Conservation (phyloP, 148 eudicot genomes). For the Persicaria tinctoria region DNA sequence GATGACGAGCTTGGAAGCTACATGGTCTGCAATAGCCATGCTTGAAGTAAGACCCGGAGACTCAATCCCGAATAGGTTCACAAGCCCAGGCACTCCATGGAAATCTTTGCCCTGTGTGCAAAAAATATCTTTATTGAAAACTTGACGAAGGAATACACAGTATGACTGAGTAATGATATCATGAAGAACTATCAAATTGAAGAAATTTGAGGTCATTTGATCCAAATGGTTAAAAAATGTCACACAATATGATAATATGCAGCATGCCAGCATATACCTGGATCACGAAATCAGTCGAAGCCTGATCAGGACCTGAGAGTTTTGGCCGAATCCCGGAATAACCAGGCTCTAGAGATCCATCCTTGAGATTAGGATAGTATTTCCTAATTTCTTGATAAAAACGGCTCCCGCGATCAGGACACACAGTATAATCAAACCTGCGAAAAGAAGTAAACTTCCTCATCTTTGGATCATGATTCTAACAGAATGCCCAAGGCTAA, state of each 20-base stretch:
- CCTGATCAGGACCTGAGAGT: slow-evolving; percentile 63
- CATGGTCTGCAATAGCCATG: slow-evolving; percentile 71
- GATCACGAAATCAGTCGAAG: slow-evolving; percentile 63
- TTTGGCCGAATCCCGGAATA: slow-evolving; percentile 90
- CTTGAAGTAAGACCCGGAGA: slow-evolving; percentile 93
- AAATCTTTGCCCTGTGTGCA: slow-evolving; percentile 51
- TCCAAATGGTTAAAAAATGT: not conserved
- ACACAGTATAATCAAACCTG: slow-evolving; percentile 83
- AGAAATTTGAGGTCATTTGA: not conserved
- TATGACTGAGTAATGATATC: not conserved
- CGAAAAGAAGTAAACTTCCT: slow-evolving; percentile 7
- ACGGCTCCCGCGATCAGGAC: slow-evolving; percentile 38
- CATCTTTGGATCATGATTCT: not conserved
- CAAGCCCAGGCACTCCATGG: slow-evolving; percentile 70
- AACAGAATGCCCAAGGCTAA: not conserved
- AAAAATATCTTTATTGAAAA: not conserved
- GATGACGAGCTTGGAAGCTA: slow-evolving; percentile 33
- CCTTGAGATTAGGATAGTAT: slow-evolving; percentile 70
- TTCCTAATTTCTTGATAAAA: slow-evolving; percentile 77
- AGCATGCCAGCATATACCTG: slow-evolving; percentile 39
- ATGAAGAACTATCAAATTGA: not conserved
- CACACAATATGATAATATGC: not conserved
- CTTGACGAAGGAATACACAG: not conserved
- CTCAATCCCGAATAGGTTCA: slow-evolving; percentile 83
- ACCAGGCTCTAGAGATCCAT: slow-evolving; percentile 70